Evolutionary conservation across 768 basidiomycete species (phyloP), one percentile per base, ranked within the genome.

Genomic region (Pulveroboletus frians): DNA sequence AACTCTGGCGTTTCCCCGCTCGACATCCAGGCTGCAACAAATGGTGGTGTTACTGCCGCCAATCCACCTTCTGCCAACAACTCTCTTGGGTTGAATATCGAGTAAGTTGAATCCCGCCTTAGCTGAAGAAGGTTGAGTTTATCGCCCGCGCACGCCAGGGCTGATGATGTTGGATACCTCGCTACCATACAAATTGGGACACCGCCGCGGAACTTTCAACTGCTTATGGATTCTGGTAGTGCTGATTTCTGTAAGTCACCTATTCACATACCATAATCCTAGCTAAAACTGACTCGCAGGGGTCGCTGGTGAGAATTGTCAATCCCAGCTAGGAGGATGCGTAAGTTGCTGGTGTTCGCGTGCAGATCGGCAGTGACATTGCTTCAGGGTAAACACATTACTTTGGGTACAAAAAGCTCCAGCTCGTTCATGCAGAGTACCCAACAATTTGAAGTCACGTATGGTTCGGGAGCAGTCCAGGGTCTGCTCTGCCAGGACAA

Each of bases 161-260:
- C 68, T 8, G 58, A 77, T 45, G 81, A 85, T 55, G 66, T 78
- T 39, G 78, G 76, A 54, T 85, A 82, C 56, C 63, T 82, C 35
- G 77, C 81, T 9, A 77, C 73, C 10, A 56, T 87, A 10, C 76
- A 83, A 58, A 74, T 86, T 40, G 85, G 85, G n/a, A 84, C 81
- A 1, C 84, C 84, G 18, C 75, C 80, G 9, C 71, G 61, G 30
- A 60, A 77, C 51, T 85, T 80, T 59, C 60, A 69, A 26, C 63
- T 87, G 45, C 70, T 86, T 17, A 81, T 86, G 79, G 85, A 86
- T 63, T 82, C 80, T 29, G 85, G 85, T 26, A 81, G 79, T 11
- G 80, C 83, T 9, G 85, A 86, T 65, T 65, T 80, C 32, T 85
- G 83, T 64, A 34, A 45, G 62, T 39, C 18, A 1, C n/a, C 23